Evolutionary conservation across 225 moss, liverwort and hornwort species (phyloP), one percentile per base, ranked within the genome.

Genomic region (Pseudisothecium myosuroides): DNA sequence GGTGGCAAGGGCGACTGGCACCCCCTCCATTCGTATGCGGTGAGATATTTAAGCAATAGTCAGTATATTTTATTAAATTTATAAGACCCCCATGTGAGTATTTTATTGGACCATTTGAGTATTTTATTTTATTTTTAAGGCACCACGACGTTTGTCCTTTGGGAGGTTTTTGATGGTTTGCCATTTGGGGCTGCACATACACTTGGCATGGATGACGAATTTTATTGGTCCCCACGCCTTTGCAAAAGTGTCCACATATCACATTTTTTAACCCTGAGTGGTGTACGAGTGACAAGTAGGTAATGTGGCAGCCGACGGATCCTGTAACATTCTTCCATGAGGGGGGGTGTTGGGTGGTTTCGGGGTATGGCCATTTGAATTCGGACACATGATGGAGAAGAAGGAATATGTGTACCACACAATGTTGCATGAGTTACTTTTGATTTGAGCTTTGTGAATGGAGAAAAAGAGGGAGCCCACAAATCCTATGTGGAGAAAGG

Each of bases 401-500:
- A 28, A 19, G 4, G 61, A 61, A 81, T 61, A 61, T 61, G 61
- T 3, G 0, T 31, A 22, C 5, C 0, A 1, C 0, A 0, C 7
- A 17, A 31, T 26, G 17, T 3, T 54, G 28, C 9, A 21, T 14
- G 12, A 39, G 27, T 21, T 12, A 27, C 14, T 55, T 55, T 3
- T n/a, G 20, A 2, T 83, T 27, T 58, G 34, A 74, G 60, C 15
- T 24, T 37, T 49, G 20, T 75, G 37, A 49, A 11, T 75, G 75
- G 73, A 39, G 71, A 24, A 52, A 55, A 55, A 2, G 1, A 41
- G 11, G 84, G 36, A 36, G 62, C 10, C 75, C 28, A 76, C 61
- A 49, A 37, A 49, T 27, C 26, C 0, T 39, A 21, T 9, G 11
- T 31, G 23, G 41, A 32, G 3, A 7, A 27, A 19, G 4, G n/a